These are phyloP conservation scores for Hylodesmum podocarpum DNA, from an alignment of 306 rosid genomes.

Conservation along the genomic window DNA sequence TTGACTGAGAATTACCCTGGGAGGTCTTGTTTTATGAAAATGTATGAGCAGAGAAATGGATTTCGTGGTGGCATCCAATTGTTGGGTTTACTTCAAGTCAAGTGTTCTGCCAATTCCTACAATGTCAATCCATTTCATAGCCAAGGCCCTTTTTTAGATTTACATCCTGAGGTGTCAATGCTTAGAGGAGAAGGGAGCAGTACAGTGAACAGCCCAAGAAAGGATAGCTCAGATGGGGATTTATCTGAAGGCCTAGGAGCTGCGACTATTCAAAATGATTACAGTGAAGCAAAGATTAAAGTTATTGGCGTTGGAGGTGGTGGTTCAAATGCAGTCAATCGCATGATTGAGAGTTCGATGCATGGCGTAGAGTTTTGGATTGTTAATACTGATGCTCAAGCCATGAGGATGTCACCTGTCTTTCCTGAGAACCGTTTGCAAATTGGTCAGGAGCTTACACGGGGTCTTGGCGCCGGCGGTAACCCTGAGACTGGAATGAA, in stretches of 20 bases:
- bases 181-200: constrained; percentile 71
- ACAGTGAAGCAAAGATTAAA: constrained; percentile 74
- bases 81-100: constrained; percentile 38
- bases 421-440: constrained; percentile 74
- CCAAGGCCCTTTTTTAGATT: constrained; percentile 76
- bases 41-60: constrained; percentile 39
- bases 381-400: constrained; percentile 83
- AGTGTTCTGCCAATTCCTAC: constrained; percentile 54
- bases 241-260: constrained; percentile 53
- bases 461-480: constrained; percentile 95
- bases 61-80: constrained; percentile 37
- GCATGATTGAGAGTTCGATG: constrained; percentile 89
- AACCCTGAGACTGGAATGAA: constrained; percentile 86
- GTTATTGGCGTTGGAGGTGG: constrained; percentile 91
- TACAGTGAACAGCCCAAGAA: constrained; percentile 46
- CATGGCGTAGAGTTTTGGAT: constrained; percentile 91
- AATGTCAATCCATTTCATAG: constrained; percentile 51
- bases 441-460: constrained; percentile 82
- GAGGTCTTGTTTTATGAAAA: constrained; percentile 43
- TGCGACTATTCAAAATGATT: constrained; percentile 35
- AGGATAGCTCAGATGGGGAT: constrained; percentile 49
- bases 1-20: constrained; percentile 39
- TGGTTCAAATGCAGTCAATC: constrained; percentile 89
- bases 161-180: constrained; percentile 86
- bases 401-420: constrained; percentile 79